Percentiles rank a stretch among this genome's conserved stretches.
Conservation (phyloP, 495 filamentous ascomycete genomes). For the Mycothermus thermophilus region DNA sequence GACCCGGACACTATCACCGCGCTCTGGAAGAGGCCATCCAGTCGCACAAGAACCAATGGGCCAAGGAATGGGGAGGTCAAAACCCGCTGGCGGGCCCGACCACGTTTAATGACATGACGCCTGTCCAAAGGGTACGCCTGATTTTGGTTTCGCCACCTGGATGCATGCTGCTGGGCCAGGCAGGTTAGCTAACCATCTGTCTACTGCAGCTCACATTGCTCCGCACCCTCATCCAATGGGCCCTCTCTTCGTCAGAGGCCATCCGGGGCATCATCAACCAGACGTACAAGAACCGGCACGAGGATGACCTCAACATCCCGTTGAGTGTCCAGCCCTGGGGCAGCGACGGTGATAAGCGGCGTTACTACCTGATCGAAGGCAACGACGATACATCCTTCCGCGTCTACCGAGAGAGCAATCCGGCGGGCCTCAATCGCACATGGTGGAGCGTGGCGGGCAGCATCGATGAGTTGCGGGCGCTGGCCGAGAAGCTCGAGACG, state of each 20-base stretch:
- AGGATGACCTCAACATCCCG: constrained; percentile 85
- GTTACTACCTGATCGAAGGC: constrained; percentile 89
- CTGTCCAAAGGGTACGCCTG: constrained; percentile 60
- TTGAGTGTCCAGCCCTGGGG: constrained; percentile 94
- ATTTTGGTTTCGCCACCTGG: no score
- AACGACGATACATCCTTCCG: constrained; percentile 87
- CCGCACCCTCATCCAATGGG: constrained; percentile 73
- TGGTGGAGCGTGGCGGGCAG: constrained; percentile 89
- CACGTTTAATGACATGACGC: constrained; percentile 65
- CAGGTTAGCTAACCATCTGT: constrained; percentile 1
- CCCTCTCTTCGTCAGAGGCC: constrained; percentile 76
- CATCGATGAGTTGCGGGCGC: constrained; percentile 68
- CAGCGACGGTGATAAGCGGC: constrained; percentile 72
- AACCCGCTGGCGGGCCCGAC: constrained; percentile 70
- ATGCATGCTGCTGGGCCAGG: background rate
- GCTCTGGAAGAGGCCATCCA: constrained; percentile 88
- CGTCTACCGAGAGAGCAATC: constrained; percentile 90
- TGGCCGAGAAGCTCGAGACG: constrained; percentile 58
- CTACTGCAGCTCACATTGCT: constrained; percentile 60
- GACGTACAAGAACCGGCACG: constrained; percentile 81
- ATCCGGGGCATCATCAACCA: constrained; percentile 68
- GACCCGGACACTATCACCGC: constrained; percentile 75
- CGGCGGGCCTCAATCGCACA: constrained; percentile 55
- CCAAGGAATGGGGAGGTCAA: constrained; percentile 67
- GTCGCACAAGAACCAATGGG: constrained; percentile 79